Base-by-base conservation (phyloP, 495 filamentous ascomycete genomes). In the Hapsidospora chrysogenum region DNA sequence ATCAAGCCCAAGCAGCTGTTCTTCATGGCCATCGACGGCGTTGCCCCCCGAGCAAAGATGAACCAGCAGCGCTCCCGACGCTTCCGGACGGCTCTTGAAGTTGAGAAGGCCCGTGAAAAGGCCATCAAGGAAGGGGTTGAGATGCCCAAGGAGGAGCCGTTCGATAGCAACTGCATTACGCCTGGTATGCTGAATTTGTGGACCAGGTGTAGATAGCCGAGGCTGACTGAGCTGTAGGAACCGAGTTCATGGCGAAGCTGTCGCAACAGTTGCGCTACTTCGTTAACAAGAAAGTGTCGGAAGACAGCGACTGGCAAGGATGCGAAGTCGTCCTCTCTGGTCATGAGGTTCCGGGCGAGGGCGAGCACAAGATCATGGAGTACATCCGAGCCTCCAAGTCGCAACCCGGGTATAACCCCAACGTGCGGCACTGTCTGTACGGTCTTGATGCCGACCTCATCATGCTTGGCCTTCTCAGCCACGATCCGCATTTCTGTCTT, bases 301-400 rank as follows among this genome's bases (percentile, higher is more conserved):
- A 99, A 46, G 92, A 99, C 56, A 72, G 71, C 17, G 87, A 99
- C 38, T 96, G 92, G 92, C 87, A 99, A 56, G 79, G 78, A 21
- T 82, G 87, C 28, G 86, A 99, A 40, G 78, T 99, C 45, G 81
- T 99, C 16, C 68, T 99, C 29, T 99, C 92, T 4, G 92, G 92
- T 19, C 92, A 96, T 53, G 92, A 99, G 62, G 86, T 94, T n/a
- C 92, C 92, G 0, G 92, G 92, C 36, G 92, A 99, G 57, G 92
- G 92, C 36, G 92, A 97, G 57, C 89, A 97, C 62, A 99, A 99
- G 62, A 93, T 99, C 54, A 99, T 96, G 92, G 92, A 99, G 55
- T 96, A 96, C 52, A 99, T 99, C 53, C 79, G 92, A 39, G 76
- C 85, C 49, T 78, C 89, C 21, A 96, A 96, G 64, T 81, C 86